Evolutionary conservation across 208 protist species (phyloP).

Genomic region (Acanthamoeba polyphaga): DNA sequence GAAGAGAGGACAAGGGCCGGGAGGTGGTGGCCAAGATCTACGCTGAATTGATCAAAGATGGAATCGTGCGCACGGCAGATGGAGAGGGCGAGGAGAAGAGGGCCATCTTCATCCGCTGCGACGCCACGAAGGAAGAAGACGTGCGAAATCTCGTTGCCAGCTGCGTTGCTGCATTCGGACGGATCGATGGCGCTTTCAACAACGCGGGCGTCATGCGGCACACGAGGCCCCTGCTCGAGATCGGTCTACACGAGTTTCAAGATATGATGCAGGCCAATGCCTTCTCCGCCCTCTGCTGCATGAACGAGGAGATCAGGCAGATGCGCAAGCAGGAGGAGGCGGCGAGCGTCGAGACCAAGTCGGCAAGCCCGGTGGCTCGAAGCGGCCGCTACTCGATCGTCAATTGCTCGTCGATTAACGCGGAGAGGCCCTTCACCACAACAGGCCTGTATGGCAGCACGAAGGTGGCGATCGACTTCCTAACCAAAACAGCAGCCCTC

Average conservation of each 20-base stretch:
- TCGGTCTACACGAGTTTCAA: not conserved
- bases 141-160: not conserved
- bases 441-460: slow-evolving; percentile 13
- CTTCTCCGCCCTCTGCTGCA: slow-evolving; percentile 1
- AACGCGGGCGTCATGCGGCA: not conserved
- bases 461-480: not conserved
- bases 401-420: not conserved
- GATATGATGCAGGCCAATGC: slow-evolving; percentile 22
- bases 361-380: not conserved
- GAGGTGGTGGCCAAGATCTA: not conserved
- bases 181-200: not conserved
- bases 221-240: not conserved
- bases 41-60: not conserved
- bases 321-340: not conserved
- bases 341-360: no score
- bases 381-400: not conserved
- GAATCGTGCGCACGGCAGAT: not conserved
- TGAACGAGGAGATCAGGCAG: slow-evolving; percentile 21
- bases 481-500: not conserved
- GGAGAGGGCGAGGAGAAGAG: not conserved
- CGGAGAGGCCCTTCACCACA: not conserved
- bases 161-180: not conserved
- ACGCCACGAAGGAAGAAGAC: not conserved
- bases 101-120: slow-evolving; percentile 11
- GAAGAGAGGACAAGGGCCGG: slow-evolving; percentile 39